phyloP scores from a whole-genome alignment of 768 basidiomycete genomes.

The Pleurotus giganteus region DNA sequence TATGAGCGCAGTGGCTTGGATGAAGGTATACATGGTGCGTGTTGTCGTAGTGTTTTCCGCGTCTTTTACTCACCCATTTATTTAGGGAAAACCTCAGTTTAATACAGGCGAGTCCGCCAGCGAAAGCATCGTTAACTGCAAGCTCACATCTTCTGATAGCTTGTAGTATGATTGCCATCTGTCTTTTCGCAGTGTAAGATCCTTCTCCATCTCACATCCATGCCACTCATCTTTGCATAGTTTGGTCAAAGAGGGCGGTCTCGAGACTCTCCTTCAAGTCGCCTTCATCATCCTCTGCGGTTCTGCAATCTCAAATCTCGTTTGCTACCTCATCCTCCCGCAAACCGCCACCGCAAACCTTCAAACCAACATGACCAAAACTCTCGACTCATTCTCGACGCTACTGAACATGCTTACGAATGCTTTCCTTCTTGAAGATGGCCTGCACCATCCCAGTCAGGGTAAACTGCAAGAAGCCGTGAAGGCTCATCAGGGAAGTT shows the following conservation, averaged over 20 bases:
- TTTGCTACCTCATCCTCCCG: conserved; percentile 84
- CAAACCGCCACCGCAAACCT: conserved; percentile 82
- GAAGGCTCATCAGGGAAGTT: conserved; percentile 82
- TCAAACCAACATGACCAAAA: conserved; percentile 81
- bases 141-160: conserved; percentile 36
- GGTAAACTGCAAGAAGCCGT: conserved; percentile 77
- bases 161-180: conserved; percentile 82
- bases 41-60: not conserved
- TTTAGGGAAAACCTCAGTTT: conserved; percentile 72
- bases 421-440: conserved; percentile 82
- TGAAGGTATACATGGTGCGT: conserved; percentile 82
- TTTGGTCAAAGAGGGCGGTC: conserved; percentile 86
- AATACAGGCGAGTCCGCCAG: conserved; percentile 62
- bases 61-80: not conserved
- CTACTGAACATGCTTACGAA: conserved; percentile 78
- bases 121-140: not conserved
- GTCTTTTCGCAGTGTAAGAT: conserved; percentile 77
- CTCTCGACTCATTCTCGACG: conserved; percentile 85
- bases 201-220: not conserved
- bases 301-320: conserved; percentile 71
- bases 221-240: conserved; percentile 33
- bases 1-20: conserved; percentile 83
- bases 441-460: conserved; percentile 51
- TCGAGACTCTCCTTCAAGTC: conserved; percentile 70
- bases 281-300: conserved; percentile 78